phyloP scores from a whole-genome alignment of 1,284 basidiomycete species.

The Fistulina hepatica region DNA sequence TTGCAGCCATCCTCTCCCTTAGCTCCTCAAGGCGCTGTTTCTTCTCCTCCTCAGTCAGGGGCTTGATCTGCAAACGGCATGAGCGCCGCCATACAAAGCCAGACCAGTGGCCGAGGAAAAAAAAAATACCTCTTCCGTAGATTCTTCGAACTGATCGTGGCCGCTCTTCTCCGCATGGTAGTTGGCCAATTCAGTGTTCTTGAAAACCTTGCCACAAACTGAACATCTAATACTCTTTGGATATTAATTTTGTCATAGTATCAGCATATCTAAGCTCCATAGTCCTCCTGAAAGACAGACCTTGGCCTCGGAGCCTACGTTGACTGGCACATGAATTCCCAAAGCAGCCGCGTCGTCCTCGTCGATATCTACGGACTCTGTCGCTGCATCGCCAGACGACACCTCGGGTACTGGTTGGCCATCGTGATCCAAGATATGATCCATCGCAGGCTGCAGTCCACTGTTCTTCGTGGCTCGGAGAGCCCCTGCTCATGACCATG shows the following conservation, averaged over 20 bases:
- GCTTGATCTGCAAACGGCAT: slow-evolving; percentile 60
- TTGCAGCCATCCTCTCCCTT: slow-evolving; percentile 65
- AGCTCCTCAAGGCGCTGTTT: slow-evolving; percentile 73
- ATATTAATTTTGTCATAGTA: too few relatives aligned
- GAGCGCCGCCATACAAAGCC: too few relatives aligned
- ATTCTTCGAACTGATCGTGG: slow-evolving; percentile 92
- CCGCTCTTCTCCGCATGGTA: slow-evolving; percentile 95
- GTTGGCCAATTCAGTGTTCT: slow-evolving; percentile 79
- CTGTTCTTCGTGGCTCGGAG: slow-evolving; percentile 68
- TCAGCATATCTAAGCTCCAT: too few relatives aligned
- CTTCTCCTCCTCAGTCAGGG: slow-evolving; percentile 93
- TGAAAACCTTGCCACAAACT: slow-evolving; percentile 79
- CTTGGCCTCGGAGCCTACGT: slow-evolving; percentile 50
- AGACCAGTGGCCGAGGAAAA: background rate
- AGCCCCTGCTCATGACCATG: slow-evolving; percentile 49
- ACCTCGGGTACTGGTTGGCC: slow-evolving; percentile 60
- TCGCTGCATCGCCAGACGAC: slow-evolving; percentile 20
- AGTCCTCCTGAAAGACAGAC: slow-evolving; percentile 25
- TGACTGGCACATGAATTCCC: slow-evolving; percentile 37
- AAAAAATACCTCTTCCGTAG: slow-evolving; percentile 72
- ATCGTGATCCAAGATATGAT: slow-evolving; percentile 73
- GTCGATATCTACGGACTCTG: slow-evolving; percentile 38
- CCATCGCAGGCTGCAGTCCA: slow-evolving; percentile 84
- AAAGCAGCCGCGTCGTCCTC: slow-evolving; percentile 68
- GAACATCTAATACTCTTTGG: slow-evolving; percentile 69